Percentiles rank a stretch among this genome's conserved stretches.
Conservation (phyloP, 345 rosid genomes). For the Camelina laxa region DNA sequence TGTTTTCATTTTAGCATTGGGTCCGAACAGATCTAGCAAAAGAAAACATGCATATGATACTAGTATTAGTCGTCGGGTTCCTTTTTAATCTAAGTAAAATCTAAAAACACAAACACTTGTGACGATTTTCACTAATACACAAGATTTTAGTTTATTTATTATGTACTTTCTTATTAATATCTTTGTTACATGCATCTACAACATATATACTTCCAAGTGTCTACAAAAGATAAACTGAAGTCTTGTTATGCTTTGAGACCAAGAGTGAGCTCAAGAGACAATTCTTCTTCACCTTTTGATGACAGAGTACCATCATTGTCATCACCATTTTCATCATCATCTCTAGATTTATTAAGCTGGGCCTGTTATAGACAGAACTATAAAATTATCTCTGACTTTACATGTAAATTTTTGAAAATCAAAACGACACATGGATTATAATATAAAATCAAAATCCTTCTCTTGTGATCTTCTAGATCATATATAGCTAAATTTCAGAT, state of each 20-base stretch:
- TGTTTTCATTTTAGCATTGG: too few species aligned
- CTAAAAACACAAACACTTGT: too few species aligned
- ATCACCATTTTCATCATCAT: slow-evolving; percentile 28
- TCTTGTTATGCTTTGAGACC: slow-evolving; percentile 22
- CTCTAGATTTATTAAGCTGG: slow-evolving; percentile 12
- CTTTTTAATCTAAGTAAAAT: not conserved
- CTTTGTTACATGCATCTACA: slow-evolving; percentile 11
- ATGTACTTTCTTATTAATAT: not conserved
- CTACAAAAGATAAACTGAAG: not conserved
- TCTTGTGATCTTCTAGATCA: not conserved
- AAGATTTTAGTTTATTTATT: too few species aligned
- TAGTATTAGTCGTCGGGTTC: not conserved
- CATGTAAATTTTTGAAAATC: not conserved
- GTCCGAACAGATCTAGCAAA: not conserved
- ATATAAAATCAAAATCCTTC: not conserved
- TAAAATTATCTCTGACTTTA: not conserved
- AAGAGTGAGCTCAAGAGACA: slow-evolving; percentile 44
- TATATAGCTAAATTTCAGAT: not conserved
- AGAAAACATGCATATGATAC: not conserved
- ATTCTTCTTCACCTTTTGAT: slow-evolving; percentile 21
- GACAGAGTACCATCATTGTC: slow-evolving; percentile 22
- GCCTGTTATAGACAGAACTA: slow-evolving; percentile 21
- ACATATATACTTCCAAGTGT: slow-evolving; percentile 6
- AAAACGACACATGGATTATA: not conserved
- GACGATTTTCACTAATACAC: too few species aligned